Evolutionary conservation across 2,329 filamentous ascomycete species (phyloP), one percentile per base, ranked within the genome.

Genomic region (Cercospora sesami): DNA sequence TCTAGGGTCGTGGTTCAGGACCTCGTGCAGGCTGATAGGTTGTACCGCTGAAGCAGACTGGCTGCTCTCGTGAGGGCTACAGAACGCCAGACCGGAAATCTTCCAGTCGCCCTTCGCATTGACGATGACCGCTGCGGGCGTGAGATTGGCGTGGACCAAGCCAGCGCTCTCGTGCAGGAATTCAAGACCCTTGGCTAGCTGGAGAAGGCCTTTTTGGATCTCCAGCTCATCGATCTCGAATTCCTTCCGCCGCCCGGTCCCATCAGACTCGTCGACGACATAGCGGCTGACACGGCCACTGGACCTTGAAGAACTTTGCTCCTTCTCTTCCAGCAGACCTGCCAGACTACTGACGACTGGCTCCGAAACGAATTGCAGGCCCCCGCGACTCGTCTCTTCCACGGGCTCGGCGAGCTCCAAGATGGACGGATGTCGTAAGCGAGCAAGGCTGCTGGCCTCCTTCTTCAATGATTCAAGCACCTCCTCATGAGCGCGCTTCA

Each of bases 51-150:
- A 91, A 28, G 77, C 73, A 8, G 75, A 73, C 30, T 88, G 89
- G 21, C 91, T 91, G 74, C 87, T 86, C 73, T 93, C 91, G 60
- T 92, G 88, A 14, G 93, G 91, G 57, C 91, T 91, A 77, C 91
- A 92, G 79, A 97, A 99, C 0, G 91, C 88, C 45, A 99, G 86
- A n/a, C 94, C 95, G 74, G 93, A 94, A 28, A 99, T 92, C 79
- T 99, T 99, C 95, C 95, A 99, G 80, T 99, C 95, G 59, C 92
- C 96, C 87, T 99, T 99, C 48, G 92, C 88, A 81, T 99, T 99
- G 79, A 99, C 89, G 72, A 97, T 90, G 71, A 99, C 89, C 18
- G 94, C 92, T 71, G 98, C 94, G 0, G 95, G 95, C 0, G 94
- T 98, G 71, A 99, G 80, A 77, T 99, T 99, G 59, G 91, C 93